Evolutionary conservation across 257 asterid genomes (phyloP), one percentile per base, ranked within the genome.

Genomic region (Gynochthodes officinalis): DNA sequence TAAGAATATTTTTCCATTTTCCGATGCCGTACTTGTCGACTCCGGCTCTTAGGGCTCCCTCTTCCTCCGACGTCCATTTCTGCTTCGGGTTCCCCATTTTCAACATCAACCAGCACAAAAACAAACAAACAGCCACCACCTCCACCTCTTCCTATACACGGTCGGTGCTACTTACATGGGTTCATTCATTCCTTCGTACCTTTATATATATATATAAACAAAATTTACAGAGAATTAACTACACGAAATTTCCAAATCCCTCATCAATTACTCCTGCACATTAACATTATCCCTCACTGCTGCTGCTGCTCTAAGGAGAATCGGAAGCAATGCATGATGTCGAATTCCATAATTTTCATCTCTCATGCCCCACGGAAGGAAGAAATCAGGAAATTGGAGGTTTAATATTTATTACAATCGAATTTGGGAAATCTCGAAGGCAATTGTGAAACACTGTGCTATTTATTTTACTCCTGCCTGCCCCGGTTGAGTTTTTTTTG

Each of bases 1-100:
- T 68, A 40, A 83, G 81, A 50, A 86, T 86, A n/a, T 73, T 68
- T 75, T 83, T 84, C 95, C 91, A 86, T 74, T 80, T 86, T 43
- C 91, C 95, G 25, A 74, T 49, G 14, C 95, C 92, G 82, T 86
- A 76, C 84, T 83, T 86, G 25, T 43, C 73, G 40, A 88, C 84
- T 14, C 91, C 95, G 8, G 89, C 92, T 79, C 53, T 82, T 18
- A 86, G 82, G 57, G 90, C 87, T 23, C 79, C 86, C 69, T 84
- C 90, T 75, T 86, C 95, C 57, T 73, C 91, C 67, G 73, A 4
- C 57, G 87, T 86, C 95, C 95, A 86, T 67, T 81, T 88, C 77
- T 61, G 74, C 73, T 86, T 88, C 72, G 62, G 91, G 71, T 82
- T 86, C 74, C 94, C 91, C 94, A 88, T 88, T 62, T 5, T 25